phyloP scores from a whole-genome alignment of 345 rosid species.

The Aquilaria sinensis region DNA sequence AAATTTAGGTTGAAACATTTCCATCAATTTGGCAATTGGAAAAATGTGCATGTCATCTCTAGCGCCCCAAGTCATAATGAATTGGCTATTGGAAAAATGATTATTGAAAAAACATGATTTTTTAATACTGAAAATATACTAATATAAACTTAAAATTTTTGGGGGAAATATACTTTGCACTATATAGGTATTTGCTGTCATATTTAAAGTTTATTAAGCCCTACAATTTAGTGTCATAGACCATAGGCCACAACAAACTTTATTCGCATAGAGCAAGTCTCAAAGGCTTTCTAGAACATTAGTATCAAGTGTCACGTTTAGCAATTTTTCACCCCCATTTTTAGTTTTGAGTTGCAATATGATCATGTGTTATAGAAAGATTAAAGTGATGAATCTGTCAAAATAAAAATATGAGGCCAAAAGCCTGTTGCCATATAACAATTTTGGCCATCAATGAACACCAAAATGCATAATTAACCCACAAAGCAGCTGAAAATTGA shows the following conservation, averaged over 20 bases:
- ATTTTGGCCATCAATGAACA: background rate
- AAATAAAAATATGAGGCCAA: too few species aligned
- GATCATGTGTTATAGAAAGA: too few species aligned
- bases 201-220: too few species aligned
- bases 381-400: too few species aligned
- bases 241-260: background rate
- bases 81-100: too few species aligned
- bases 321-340: background rate
- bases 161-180: background rate
- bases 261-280: background rate
- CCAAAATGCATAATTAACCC: background rate
- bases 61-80: background rate
- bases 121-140: too few species aligned
- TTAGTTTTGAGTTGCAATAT: too few species aligned
- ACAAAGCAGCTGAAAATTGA: background rate
- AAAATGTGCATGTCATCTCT: background rate
- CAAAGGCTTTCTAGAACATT: too few species aligned
- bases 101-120: too few species aligned
- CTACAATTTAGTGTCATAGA: too few species aligned
- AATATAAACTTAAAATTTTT: too few species aligned
- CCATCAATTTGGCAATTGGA: background rate
- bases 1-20: background rate
- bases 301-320: background rate
- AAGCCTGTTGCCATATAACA: background rate
- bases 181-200: too few species aligned